Conservation (phyloP, 176 grass and related monocot genomes). For the Bonia amplexicaulis region DNA sequence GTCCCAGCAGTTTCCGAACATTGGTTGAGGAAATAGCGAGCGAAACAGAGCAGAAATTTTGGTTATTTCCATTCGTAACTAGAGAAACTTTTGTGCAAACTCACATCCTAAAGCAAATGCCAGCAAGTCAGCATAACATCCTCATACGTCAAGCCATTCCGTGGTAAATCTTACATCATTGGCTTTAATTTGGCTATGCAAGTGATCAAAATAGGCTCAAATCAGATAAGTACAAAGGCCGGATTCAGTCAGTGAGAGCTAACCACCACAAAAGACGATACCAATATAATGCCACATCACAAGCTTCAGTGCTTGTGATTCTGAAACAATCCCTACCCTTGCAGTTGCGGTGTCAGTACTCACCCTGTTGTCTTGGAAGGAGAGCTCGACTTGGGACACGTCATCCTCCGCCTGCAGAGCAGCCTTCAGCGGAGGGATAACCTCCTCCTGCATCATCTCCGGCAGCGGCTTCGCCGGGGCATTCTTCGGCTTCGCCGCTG, state of each 20-base stretch:
- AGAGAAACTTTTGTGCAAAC: neutral
- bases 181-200: neutral
- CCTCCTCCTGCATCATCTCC: conserved; percentile 88
- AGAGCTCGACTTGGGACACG: conserved; percentile 66
- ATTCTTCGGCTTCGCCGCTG: conserved; percentile 68
- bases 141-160: neutral
- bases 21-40: neutral
- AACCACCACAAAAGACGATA: neutral
- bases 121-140: neutral
- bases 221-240: too few relatives aligned
- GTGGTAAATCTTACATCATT: neutral
- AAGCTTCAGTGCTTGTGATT: neutral
- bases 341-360: neutral
- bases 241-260: too few relatives aligned
- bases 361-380: conserved; percentile 87
- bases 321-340: neutral
- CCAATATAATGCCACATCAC: too few relatives aligned
- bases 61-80: neutral
- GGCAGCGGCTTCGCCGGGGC: conserved; percentile 55
- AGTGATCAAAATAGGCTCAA: neutral
- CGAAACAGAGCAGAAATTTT: neutral
- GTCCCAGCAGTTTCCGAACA: neutral
- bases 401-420: conserved; percentile 68
- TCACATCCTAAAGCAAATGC: neutral
- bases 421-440: conserved; percentile 69